These are phyloP conservation scores for Isochrysis galbana DNA, from an alignment of 78 protist genomes.

Conservation along the genomic window DNA sequence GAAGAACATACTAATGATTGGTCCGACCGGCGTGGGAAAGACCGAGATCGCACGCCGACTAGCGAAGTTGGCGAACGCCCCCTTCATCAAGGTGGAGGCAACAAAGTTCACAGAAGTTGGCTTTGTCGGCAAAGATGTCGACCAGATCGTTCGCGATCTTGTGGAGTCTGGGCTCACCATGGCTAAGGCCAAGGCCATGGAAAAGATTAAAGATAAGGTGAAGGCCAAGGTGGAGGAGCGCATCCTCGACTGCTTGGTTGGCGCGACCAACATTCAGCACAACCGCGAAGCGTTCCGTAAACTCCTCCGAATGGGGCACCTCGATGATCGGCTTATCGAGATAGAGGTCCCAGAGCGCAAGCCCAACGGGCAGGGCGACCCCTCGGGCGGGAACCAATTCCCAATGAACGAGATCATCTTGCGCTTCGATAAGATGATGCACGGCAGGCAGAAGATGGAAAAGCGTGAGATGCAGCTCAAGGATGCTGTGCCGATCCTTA, in stretches of 20 bases:
- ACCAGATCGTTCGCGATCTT: slow-evolving; percentile 47
- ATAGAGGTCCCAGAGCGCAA: slow-evolving; percentile 55
- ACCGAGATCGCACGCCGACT: slow-evolving; percentile 91
- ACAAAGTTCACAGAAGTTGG: slow-evolving; percentile 94
- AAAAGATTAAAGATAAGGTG: background rate
- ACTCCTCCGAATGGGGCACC: slow-evolving; percentile 37
- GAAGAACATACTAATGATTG: slow-evolving; percentile 92
- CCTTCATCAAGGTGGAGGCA: slow-evolving; percentile 93
- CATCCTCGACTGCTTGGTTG: background rate
- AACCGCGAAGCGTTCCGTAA: slow-evolving; percentile 34
- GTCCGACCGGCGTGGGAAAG: slow-evolving; percentile 88
- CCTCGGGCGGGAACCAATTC: background rate
- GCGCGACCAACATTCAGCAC: background rate
- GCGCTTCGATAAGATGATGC: slow-evolving; percentile 15
- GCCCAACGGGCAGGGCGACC: background rate
- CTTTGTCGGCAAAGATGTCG: slow-evolving; percentile 41
- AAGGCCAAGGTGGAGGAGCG: background rate
- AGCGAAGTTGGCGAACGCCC: slow-evolving; percentile 83
- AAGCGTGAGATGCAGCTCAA: slow-evolving; percentile 42
- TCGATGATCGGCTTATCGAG: slow-evolving; percentile 58
- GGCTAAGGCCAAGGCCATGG: slow-evolving; percentile 21
- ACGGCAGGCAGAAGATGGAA: slow-evolving; percentile 7
- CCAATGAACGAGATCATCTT: slow-evolving; percentile 31
- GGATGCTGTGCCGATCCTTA: slow-evolving; percentile 29
- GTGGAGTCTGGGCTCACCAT: slow-evolving; percentile 27